These are phyloP conservation scores for Meripilus lineatus DNA, from an alignment of 1,284 basidiomycete genomes.

Conservation along the genomic window DNA sequence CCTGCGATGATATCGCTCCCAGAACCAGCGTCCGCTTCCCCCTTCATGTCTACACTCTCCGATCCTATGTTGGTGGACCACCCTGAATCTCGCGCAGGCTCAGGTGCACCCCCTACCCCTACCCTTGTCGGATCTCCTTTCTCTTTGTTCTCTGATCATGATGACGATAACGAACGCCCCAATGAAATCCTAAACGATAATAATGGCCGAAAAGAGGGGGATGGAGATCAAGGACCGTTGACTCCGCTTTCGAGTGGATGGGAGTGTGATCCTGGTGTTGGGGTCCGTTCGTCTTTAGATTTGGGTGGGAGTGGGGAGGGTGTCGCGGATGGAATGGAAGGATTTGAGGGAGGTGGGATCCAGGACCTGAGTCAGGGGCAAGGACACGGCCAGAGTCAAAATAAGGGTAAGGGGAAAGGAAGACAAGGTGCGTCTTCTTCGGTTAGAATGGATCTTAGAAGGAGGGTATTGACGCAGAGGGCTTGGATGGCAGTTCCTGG, in stretches of 20 bases:
- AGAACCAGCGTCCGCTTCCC: too few relatives aligned
- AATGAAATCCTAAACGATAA: slow-evolving; percentile 16
- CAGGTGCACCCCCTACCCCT: slow-evolving; percentile 12
- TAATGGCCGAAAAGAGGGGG: neutral
- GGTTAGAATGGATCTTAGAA: slow-evolving; percentile 6
- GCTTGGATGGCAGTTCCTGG: neutral
- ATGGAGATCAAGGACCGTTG: neutral
- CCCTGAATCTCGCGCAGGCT: too few relatives aligned
- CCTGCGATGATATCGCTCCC: too few relatives aligned
- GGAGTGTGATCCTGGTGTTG: neutral
- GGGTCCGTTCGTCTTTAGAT: too few relatives aligned
- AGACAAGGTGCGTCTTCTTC: slow-evolving; percentile 12
- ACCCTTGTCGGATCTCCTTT: slow-evolving; percentile 13
- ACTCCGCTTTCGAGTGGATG: too few relatives aligned
- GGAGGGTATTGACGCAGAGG: slow-evolving; percentile 13
- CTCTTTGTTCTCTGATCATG: slow-evolving; percentile 7
- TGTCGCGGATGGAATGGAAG: neutral
- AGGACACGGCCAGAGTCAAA: slow-evolving; percentile 1
- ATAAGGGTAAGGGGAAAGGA: neutral
- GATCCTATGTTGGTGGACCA: too few relatives aligned
- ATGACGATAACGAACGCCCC: slow-evolving; percentile 14
- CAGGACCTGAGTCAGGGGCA: neutral
- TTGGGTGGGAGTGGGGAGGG: slow-evolving; percentile 1
- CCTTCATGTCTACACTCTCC: too few relatives aligned
- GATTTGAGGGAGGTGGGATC: neutral